Evolutionary conservation across 108 stramenopile species (phyloP), one percentile per base, ranked within the genome.

Genomic region (Fistulifera solaris): DNA sequence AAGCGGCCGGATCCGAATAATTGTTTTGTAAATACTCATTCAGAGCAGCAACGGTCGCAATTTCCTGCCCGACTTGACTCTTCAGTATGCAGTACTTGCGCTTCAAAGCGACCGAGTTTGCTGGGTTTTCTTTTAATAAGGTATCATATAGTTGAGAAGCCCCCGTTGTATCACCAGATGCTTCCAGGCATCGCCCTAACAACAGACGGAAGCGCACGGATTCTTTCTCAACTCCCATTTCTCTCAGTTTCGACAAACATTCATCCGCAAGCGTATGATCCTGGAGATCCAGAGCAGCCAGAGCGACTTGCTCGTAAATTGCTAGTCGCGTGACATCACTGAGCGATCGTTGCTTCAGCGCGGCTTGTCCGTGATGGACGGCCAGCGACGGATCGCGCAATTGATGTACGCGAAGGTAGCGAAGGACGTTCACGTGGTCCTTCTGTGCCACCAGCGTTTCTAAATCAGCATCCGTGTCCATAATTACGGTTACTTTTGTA

Each of bases 361-460:
- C 55, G 27, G 55, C 56, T 54, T 51, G 54, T 8, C 87, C 87
- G 56, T 81, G 79, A 14, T 46, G 15, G 1, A 89, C 50, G 8
- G 83, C 83, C 16, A 74, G 49, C 14, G 60, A 47, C 4, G 87
- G 79, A 59, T 85, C 74, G 22, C 87, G 76, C 4, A 89, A 48
- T 62, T 85, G 63, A 65, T 85, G 77, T 8, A 79, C 71, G 43
- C 87, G 81, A 55, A 89, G 68, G 56, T 83, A 85, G 38, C 82
- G 73, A 38, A 89, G 65, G 35, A 81, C 74, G 44, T 72, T 76
- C 38, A 83, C 54, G 55, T 85, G 83, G 47, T 89, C 83, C 11
- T 83, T 67, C 11, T 67, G 77, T 10, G 18, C 25, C 38, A 80
- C 59, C 53, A 88, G 70, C 42, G 77, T 78, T 16, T 64, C 58